Base-by-base conservation (phyloP, 345 rosid species). In the Hypericum perforatum region DNA sequence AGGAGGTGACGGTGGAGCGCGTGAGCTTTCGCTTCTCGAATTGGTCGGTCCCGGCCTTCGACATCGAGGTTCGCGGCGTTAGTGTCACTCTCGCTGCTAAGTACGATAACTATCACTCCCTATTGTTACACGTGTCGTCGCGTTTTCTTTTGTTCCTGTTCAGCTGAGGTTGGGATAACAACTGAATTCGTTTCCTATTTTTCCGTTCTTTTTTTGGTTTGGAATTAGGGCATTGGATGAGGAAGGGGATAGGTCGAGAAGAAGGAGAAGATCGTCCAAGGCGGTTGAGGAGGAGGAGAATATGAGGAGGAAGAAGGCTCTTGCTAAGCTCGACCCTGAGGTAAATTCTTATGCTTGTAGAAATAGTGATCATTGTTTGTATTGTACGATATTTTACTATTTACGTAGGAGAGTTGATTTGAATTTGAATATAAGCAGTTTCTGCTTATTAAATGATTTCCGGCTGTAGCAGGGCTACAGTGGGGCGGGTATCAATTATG, bases 311-410 rank as follows among this genome's bases (percentile, higher is more conserved):
- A 76, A 71, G 62, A 76, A 72, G 76, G 67, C 58, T 51, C 64
- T 91, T 12, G 78, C 71, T 8, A 71, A 57, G 32, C 62, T 84
- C 43, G 98, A 91, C 69, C 87, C 96, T 41, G 85, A 86, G 92
- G 98, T 91, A 69, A 49, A n/a, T 43, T 52, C 37, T 10, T 63
- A 13, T 39, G 9, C 4, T 38, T 37, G 22, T 43, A 22, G 32
- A 22, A 22, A 22, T 22, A 22, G 32, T 22, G 32, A 22, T 22
- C 32, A 22, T 1, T 22, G 4, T 22, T 22, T 22, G 32, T 22
- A 4, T 22, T 22, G 32, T 22, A 1, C 32, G 4, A 22, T 22
- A 22, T 22, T 22, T 22, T 22, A 22, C 32, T 22, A 22, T 22
- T 22, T 22, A 22, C 4, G 32, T 1, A 22, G 32, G 32, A 22